phyloP scores from a whole-genome alignment of 371 early-diverging fungal species.

The Lichtheimia ramosa region DNA sequence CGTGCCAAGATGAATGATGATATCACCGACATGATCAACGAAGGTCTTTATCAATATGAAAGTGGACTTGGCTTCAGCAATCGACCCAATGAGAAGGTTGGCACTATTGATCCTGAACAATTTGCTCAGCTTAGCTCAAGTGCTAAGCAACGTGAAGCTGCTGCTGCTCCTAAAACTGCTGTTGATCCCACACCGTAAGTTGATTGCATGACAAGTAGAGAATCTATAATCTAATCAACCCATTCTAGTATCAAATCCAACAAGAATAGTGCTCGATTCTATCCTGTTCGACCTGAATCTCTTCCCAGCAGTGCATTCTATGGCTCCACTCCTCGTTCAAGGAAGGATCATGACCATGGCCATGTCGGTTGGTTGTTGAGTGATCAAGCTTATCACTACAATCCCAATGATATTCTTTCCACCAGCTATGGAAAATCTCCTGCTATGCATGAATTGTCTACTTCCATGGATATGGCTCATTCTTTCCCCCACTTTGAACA shows the following conservation, averaged over 20 bases:
- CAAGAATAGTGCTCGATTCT: slow-evolving; percentile 62
- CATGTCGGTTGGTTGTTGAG: slow-evolving; percentile 90
- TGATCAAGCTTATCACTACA: slow-evolving; percentile 52
- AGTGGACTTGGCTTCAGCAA: slow-evolving; percentile 54
- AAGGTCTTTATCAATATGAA: slow-evolving; percentile 91
- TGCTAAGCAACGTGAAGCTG: slow-evolving; percentile 17
- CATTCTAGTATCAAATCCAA: slow-evolving; percentile 25
- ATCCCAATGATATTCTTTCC: slow-evolving; percentile 44
- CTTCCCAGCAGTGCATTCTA: slow-evolving; percentile 51
- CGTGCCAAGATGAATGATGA: slow-evolving; percentile 87
- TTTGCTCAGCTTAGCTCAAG: slow-evolving; percentile 53
- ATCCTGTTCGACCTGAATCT: slow-evolving; percentile 61
- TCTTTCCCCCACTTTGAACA: slow-evolving; percentile 91
- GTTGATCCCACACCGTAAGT: slow-evolving; percentile 19
- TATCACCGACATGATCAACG: slow-evolving; percentile 91
- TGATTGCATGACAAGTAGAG: neutral
- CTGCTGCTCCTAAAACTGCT: slow-evolving; percentile 7
- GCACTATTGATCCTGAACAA: slow-evolving; percentile 66
- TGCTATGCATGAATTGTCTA: slow-evolving; percentile 36
- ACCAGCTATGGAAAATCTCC: slow-evolving; percentile 46
- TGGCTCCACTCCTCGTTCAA: slow-evolving; percentile 36
- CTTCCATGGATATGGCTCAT: slow-evolving; percentile 55
- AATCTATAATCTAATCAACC: no score
- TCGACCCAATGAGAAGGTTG: slow-evolving; percentile 50
- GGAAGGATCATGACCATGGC: slow-evolving; percentile 70